Conservation (phyloP, 2,329 filamentous ascomycete species). For the Nigrospora sphaerica region DNA sequence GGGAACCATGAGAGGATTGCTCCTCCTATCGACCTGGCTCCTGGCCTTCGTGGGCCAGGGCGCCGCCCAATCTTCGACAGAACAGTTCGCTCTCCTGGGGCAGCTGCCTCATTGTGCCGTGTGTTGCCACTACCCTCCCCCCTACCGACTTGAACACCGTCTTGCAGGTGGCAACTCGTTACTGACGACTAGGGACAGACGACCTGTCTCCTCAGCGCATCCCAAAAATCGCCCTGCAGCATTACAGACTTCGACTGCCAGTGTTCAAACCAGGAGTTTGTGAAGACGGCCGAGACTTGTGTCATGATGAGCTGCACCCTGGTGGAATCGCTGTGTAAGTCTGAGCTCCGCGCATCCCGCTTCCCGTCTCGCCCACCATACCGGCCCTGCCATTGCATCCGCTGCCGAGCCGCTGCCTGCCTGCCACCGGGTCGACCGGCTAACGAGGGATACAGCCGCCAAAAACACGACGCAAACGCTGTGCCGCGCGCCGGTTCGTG, state of each 20-base stretch:
- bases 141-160: background rate
- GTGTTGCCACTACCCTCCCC: background rate
- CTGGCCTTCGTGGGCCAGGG: background rate
- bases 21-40: background rate
- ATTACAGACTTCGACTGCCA: background rate
- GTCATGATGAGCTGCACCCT: background rate
- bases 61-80: background rate
- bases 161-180: background rate
- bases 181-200: background rate
- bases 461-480: constrained; percentile 10
- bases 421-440: background rate
- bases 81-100: background rate
- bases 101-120: background rate
- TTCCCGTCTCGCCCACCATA: too few relatives aligned
- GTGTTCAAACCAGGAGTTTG: background rate
- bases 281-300: background rate
- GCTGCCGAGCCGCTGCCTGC: background rate
- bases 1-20: too few relatives aligned
- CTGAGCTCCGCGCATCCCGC: background rate
- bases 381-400: too few relatives aligned
- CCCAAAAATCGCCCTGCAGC: background rate
- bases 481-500: constrained; percentile 7
- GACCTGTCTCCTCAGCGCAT: background rate
- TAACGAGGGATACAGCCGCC: constrained; percentile 4
- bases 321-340: background rate